These are phyloP conservation scores for Trypanosoma theileri DNA, from an alignment of 208 protist species.

Conservation along the genomic window DNA sequence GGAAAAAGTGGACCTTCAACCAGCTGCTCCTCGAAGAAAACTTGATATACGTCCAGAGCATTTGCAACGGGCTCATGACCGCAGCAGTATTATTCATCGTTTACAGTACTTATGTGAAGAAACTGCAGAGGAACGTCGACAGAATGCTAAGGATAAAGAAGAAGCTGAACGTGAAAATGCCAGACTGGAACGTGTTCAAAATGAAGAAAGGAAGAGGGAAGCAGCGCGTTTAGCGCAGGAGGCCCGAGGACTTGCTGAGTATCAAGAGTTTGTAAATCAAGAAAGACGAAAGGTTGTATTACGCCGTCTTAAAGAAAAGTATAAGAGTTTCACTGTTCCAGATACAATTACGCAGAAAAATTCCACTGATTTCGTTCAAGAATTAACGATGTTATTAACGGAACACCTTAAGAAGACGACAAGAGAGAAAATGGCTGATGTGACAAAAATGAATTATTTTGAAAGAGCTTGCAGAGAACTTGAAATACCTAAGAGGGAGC, in stretches of 20 bases:
- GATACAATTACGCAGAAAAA: constrained; percentile 53
- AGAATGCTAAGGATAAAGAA: constrained; percentile 38
- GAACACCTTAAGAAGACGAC: constrained; percentile 49
- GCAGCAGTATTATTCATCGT: constrained; percentile 38
- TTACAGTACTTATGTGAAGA: constrained; percentile 49
- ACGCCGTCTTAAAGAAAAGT: constrained; percentile 64
- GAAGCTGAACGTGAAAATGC: constrained; percentile 33
- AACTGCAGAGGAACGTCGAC: constrained; percentile 30
- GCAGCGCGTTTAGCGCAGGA: constrained; percentile 38
- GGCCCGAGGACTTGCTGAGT: constrained; percentile 49
- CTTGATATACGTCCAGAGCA: constrained; percentile 33
- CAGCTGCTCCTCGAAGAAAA: constrained; percentile 9
- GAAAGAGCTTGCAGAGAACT: constrained; percentile 65
- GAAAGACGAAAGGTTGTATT: constrained; percentile 66
- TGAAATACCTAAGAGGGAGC: constrained; percentile 73
- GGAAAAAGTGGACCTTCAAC: constrained; percentile 30
- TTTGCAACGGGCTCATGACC: constrained; percentile 39
- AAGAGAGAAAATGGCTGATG: constrained; percentile 54
- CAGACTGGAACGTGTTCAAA: constrained; percentile 39
- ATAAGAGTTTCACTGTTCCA: constrained; percentile 65
- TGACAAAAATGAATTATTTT: constrained; percentile 65
- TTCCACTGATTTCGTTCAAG: constrained; percentile 62
- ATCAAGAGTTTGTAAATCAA: constrained; percentile 57
- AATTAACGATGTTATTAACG: constrained; percentile 57
- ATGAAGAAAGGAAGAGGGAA: constrained; percentile 58